A percentile compares a stretch with the other conserved stretches of the same genome.
Evolutionary conservation across 139 green algal species (phyloP).

Genomic region (Picochlorum sp.): DNA sequence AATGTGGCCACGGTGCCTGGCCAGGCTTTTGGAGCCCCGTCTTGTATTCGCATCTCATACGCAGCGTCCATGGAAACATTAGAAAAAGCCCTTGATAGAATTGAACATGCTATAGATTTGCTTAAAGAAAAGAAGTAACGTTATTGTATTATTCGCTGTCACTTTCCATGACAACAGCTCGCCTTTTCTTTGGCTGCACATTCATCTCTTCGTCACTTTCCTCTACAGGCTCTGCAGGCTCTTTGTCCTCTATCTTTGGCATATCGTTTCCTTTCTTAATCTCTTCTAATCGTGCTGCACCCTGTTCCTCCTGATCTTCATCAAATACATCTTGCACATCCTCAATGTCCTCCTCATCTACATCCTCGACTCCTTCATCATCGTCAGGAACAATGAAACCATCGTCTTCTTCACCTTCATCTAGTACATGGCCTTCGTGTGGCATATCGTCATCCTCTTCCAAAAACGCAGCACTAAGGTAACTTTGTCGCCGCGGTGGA

Average conservation of each 20-base stretch:
- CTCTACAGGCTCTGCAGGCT: constrained; percentile 16
- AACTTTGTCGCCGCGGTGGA: constrained; percentile 12
- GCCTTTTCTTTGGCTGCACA: constrained; percentile 23
- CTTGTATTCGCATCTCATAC: constrained; percentile 89
- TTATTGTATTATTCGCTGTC: constrained; percentile 18
- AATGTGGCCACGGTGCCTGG: constrained; percentile 88
- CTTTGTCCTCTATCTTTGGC: constrained; percentile 11
- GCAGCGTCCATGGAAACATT: constrained; percentile 75
- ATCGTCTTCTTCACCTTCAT: constrained; percentile 10
- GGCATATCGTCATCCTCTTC: constrained; percentile 48
- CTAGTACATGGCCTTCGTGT: constrained; percentile 10
- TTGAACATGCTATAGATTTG: constrained; percentile 51
- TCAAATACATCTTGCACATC: background rate
- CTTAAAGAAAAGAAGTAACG: background rate
- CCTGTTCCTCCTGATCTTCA: constrained; percentile 18
- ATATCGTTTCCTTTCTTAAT: background rate
- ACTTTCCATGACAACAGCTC: constrained; percentile 20
- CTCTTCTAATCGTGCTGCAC: constrained; percentile 17
- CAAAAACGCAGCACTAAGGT: constrained; percentile 32
- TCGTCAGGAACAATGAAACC: constrained; percentile 15
- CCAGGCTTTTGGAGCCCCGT: constrained; percentile 83
- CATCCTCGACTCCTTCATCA: constrained; percentile 6
- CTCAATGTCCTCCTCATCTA: constrained; percentile 7
- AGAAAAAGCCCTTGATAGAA: constrained; percentile 61
- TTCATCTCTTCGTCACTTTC: constrained; percentile 10